phyloP scores from a whole-genome alignment of 495 filamentous ascomycete species.

The Aspergillus baeticus region DNA sequence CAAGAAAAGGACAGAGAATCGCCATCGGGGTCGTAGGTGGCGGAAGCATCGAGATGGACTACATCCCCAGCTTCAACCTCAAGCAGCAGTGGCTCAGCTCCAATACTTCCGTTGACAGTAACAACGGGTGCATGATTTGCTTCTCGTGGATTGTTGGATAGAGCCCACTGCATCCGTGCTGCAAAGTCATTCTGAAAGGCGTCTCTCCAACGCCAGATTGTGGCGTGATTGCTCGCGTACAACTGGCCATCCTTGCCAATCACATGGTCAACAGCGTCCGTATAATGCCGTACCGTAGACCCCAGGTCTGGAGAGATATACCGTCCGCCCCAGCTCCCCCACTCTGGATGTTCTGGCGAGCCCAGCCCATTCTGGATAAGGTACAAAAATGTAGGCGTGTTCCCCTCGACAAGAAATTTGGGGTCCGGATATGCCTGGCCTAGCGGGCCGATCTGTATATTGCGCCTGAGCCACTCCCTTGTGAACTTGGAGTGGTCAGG shows the following conservation, averaged over 20 bases:
- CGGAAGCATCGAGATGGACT: conserved; percentile 39
- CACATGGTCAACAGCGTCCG: conserved; percentile 40
- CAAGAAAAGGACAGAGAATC: conserved; percentile 41
- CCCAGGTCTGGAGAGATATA: conserved; percentile 28
- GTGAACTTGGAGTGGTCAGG: conserved; percentile 38
- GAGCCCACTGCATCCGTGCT: conserved; percentile 48
- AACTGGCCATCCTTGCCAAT: conserved; percentile 34
- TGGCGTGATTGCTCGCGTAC: conserved; percentile 43
- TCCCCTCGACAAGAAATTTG: conserved; percentile 45
- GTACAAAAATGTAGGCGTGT: conserved; percentile 47
- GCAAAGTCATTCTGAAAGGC: conserved; percentile 51
- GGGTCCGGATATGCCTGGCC: conserved; percentile 42
- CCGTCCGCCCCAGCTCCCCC: conserved; percentile 48
- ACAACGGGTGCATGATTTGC: conserved; percentile 46
- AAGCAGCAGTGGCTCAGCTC: conserved; percentile 30
- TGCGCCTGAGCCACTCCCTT: conserved; percentile 43
- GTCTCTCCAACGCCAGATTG: conserved; percentile 50
- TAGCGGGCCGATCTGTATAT: conserved; percentile 45
- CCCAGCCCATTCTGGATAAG: conserved; percentile 49
- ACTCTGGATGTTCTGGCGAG: conserved; percentile 40
- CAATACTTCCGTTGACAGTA: conserved; percentile 34
- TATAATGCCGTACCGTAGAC: conserved; percentile 31
- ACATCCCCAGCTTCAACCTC: conserved; percentile 31
- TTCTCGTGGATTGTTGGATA: conserved; percentile 24
- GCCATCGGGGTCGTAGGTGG: conserved; percentile 40